phyloP scores from a whole-genome alignment of 2,329 filamentous ascomycete species.

The Aaosphaeria arxii region DNA sequence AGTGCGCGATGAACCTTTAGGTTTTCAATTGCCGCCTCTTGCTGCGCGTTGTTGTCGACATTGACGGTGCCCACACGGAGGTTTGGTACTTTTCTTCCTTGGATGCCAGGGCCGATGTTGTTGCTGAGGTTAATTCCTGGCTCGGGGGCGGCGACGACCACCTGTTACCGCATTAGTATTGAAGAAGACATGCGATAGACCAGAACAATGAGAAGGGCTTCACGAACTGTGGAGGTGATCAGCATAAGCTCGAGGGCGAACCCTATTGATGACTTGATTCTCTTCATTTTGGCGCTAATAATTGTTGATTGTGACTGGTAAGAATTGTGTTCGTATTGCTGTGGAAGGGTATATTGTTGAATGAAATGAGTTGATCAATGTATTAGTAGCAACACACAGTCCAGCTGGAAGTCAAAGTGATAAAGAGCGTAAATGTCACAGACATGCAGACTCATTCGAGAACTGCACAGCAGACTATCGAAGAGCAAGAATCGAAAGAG shows the following conservation, averaged over 20 bases:
- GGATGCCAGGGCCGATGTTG: constrained; percentile 17
- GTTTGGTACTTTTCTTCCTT: constrained; percentile 22
- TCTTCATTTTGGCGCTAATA: constrained; percentile 23
- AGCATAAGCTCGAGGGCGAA: constrained; percentile 21
- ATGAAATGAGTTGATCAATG: background rate
- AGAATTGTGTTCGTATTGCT: background rate
- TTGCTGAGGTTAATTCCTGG: constrained; percentile 23
- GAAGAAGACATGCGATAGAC: background rate
- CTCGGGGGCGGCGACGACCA: constrained; percentile 10
- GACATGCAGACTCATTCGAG: constrained; percentile 33
- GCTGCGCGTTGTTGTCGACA: constrained; percentile 3
- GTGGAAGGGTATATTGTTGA: constrained; percentile 1
- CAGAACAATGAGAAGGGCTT: background rate
- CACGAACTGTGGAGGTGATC: constrained; percentile 28
- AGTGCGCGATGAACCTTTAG: constrained; percentile 4
- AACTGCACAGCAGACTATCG: constrained; percentile 35
- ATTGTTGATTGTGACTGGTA: too few species aligned
- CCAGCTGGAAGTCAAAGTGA: constrained; percentile 28
- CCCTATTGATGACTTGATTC: constrained; percentile 19
- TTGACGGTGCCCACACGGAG: constrained; percentile 16
- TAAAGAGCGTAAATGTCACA: constrained; percentile 16
- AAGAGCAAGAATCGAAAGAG: constrained; percentile 14
- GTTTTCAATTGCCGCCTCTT: constrained; percentile 9
- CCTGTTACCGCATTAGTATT: constrained; percentile 20
- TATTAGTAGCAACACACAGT: constrained; percentile 33